These are phyloP conservation scores for Mycena pura DNA, from an alignment of 768 basidiomycete species.

Conservation along the genomic window DNA sequence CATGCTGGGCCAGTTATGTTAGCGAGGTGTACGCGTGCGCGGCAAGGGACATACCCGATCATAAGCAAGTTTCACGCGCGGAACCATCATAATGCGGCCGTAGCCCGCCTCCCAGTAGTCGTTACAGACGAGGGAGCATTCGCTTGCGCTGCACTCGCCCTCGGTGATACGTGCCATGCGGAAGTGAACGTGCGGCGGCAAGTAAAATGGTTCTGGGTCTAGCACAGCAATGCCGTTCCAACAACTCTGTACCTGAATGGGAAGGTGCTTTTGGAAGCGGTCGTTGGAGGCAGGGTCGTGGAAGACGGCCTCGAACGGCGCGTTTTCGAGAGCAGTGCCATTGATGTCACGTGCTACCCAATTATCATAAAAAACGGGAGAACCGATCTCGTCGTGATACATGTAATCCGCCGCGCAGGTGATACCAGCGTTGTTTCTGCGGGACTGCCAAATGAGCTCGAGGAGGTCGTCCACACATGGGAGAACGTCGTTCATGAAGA, in stretches of 20 bases:
- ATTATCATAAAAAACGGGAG: conserved; percentile 97
- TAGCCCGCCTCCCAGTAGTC: conserved; percentile 98
- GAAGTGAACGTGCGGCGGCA: conserved; percentile 89
- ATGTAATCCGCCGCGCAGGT: conserved; percentile 99
- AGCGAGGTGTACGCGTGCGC: background rate
- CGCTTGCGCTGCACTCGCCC: conserved; percentile 92
- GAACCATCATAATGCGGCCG: conserved; percentile 97
- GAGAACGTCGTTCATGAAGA: conserved; percentile 99
- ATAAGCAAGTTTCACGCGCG: conserved; percentile 95
- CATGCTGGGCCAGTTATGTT: conserved; percentile 64
- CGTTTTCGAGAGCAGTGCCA: conserved; percentile 97
- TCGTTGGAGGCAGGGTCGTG: conserved; percentile 77
- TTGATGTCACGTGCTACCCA: conserved; percentile 99
- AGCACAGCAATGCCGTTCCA: conserved; percentile 98
- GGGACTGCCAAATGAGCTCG: conserved; percentile 95
- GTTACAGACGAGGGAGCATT: conserved; percentile 97
- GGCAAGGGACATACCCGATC: conserved; percentile 66
- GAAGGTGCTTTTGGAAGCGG: conserved; percentile 91
- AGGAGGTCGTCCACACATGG: conserved; percentile 98
- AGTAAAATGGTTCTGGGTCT: conserved; percentile 95
- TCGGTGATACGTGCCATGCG: conserved; percentile 92
- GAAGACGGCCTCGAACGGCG: conserved; percentile 94
- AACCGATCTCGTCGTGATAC: conserved; percentile 94
- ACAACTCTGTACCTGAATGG: conserved; percentile 95
- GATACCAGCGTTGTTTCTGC: conserved; percentile 94